Base-by-base conservation (phyloP, 176 grass and related monocot genomes). In the Avena sativa region DNA sequence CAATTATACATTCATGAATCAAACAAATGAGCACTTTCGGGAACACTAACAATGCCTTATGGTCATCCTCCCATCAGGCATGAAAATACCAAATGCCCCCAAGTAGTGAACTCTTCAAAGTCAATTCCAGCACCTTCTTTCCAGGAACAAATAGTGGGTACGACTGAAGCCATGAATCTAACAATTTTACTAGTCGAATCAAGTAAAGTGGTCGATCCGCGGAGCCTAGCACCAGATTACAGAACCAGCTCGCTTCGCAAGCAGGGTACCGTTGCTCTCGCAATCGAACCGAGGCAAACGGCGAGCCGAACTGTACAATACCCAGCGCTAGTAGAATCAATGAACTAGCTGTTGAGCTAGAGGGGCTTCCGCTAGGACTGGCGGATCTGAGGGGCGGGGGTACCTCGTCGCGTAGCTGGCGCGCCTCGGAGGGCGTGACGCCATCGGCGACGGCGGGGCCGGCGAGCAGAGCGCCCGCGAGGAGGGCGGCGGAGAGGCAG, bases 361-460 rank as follows among this genome's bases (percentile, higher is more conserved):
- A 17, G 13, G 44, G 12, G 58, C 44, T 15, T 40, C 47, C 46
- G 23, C 77, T 60, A 8, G 16, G 66, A 89, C 32, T 0, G 20
- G 67, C 32, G 71, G 84, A 80, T 62, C 81, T 86, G 84, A 56
- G 87, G 44, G 1, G 55, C 60, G 47, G 51, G 20, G 40, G 64
- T 85, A 95, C 96, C 96, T 98, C 96, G 52, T 95, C 93, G 67
- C 96, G 90, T 55, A 98, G 90, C 81, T 80, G 91, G 75, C 81
- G 91, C 21, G 96, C 96, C 86, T 98, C 93, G 17, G 87, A 73
- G 8, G 88, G 89, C 50, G 74, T 77, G 26, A 77, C 74, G 74
- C 74, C 93, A 74, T 95, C 91, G 0, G 92, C 90, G 12, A 85
- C 19, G 74, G 84, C 79, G 4, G 64, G 49, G 46, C 40, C 25